Base-by-base conservation (phyloP, 306 rosid genomes). In the Dryas octopetala region DNA sequence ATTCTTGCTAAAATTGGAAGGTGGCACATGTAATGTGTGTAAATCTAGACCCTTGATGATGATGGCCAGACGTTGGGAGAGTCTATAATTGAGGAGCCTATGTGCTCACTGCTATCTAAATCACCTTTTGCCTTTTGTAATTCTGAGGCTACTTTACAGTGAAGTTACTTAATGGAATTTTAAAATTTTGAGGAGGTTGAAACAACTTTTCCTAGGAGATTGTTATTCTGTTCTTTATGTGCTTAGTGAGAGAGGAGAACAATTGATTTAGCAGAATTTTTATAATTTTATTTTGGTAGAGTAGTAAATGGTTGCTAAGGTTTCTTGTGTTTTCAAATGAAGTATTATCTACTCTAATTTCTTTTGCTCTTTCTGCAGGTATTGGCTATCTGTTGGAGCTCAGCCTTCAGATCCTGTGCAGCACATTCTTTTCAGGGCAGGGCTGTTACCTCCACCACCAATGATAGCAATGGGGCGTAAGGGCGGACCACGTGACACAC, bases 321-420 rank as follows among this genome's bases (percentile, higher is more conserved):
- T 16, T 40, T 62, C 26, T 15, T 62, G 28, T 53, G 14, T 44
- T 28, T 44, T 62, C 5, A 46, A 68, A 62, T 53, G 11, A 73
- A 47, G 26, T 54, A 1, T 19, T 10, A 6, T 40, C 47, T 16
- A 44, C 66, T 59, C 28, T 16, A 28, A 69, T 71, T 66, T 67
- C 46, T 32, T 41, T 7, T 66, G 0, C 70, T n/a, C 5, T 47
- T 74, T 78, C 38, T 66, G 68, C 71, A 94, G 98, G 87, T 94
- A 94, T 79, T 94, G 98, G 98, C 86, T 94, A 15, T 94, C 97
- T 61, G 95, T 94, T 76, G 97, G 98, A 53, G 98, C 98, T 78
- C 97, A 94, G 78, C 97, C 98, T 45, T 94, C 98, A 1, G 91
- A 91, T 14, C 96, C 98, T 0, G 88, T 91, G 65, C 91, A 91